Conservation (phyloP, 164 flowering plant species). For the Berberis vulgaris region DNA sequence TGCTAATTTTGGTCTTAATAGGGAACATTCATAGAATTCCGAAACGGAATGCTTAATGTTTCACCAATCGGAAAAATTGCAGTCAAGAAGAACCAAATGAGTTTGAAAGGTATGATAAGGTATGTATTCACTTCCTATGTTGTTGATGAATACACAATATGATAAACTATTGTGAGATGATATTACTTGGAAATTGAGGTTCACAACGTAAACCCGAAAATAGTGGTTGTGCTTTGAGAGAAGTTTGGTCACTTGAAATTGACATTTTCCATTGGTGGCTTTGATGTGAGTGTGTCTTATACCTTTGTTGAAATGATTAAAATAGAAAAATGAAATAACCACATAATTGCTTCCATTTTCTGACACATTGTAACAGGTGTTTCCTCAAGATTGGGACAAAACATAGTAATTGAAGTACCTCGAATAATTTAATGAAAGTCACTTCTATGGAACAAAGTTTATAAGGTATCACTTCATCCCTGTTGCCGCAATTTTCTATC, state of each 20-base stretch:
- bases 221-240: conserved; percentile 80
- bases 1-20: conserved; percentile 7
- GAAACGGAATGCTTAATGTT: conserved; percentile 96
- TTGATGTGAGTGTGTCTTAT: conserved; percentile 61
- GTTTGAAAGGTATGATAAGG: conserved; percentile 95
- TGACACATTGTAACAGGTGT: conserved; percentile 46
- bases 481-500: no score
- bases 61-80: conserved; percentile 97
- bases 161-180: no score
- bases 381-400: conserved; percentile 98
- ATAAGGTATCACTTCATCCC: conserved; percentile 40
- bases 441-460: conserved; percentile 97
- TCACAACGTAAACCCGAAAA: conserved; percentile 71
- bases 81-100: conserved; percentile 96
- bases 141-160: neutral
- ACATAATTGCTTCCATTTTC: neutral
- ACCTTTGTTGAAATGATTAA: neutral
- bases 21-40: conserved; percentile 96
- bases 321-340: neutral
- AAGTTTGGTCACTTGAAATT: conserved; percentile 85
- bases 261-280: conserved; percentile 97
- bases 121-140: conserved; percentile 14
- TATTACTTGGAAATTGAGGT: conserved; percentile 25
- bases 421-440: conserved; percentile 74
- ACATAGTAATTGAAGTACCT: conserved; percentile 88